These are phyloP conservation scores for Tetragonia tetragonoides DNA, from an alignment of 148 eudicot species.

Conservation along the genomic window DNA sequence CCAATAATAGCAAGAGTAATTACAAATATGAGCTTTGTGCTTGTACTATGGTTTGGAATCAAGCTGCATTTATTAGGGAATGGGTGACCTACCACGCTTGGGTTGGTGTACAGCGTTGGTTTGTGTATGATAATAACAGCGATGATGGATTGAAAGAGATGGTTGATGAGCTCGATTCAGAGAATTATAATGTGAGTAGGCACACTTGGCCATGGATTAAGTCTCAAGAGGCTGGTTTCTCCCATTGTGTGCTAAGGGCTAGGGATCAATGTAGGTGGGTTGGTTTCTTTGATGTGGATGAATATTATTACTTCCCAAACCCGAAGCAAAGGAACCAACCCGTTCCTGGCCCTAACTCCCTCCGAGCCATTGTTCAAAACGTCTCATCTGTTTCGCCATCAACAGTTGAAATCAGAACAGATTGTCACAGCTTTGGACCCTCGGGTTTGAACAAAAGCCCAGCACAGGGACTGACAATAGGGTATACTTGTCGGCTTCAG, in stretches of 20 bases:
- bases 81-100: slow-evolving; percentile 85
- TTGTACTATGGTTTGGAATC: slow-evolving; percentile 98
- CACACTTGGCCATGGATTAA: slow-evolving; percentile 98
- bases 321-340: slow-evolving; percentile 21
- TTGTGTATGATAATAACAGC: slow-evolving; percentile 87
- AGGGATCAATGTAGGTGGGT: slow-evolving; percentile 76
- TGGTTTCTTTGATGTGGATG: slow-evolving; percentile 92
- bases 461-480: slow-evolving; percentile 57
- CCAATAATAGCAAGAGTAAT: not conserved
- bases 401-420: slow-evolving; percentile 76
- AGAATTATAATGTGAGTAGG: slow-evolving; percentile 60
- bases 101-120: slow-evolving; percentile 92
- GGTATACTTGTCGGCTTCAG: slow-evolving; percentile 90
- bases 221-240: slow-evolving; percentile 95
- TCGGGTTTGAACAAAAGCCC: slow-evolving; percentile 70
- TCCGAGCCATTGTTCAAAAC: slow-evolving; percentile 48
- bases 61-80: slow-evolving; percentile 72
- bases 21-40: slow-evolving; percentile 73
- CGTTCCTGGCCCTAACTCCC: slow-evolving; percentile 41
- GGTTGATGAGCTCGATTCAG: slow-evolving; percentile 49
- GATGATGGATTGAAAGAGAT: slow-evolving; percentile 59
- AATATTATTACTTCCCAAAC: slow-evolving; percentile 70
- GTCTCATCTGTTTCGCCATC: slow-evolving; percentile 35
- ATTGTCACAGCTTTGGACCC: slow-evolving; percentile 90
- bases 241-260: slow-evolving; percentile 83